Conservation (phyloP, 1,284 basidiomycete genomes). For the Cryptococcus sp. region DNA sequence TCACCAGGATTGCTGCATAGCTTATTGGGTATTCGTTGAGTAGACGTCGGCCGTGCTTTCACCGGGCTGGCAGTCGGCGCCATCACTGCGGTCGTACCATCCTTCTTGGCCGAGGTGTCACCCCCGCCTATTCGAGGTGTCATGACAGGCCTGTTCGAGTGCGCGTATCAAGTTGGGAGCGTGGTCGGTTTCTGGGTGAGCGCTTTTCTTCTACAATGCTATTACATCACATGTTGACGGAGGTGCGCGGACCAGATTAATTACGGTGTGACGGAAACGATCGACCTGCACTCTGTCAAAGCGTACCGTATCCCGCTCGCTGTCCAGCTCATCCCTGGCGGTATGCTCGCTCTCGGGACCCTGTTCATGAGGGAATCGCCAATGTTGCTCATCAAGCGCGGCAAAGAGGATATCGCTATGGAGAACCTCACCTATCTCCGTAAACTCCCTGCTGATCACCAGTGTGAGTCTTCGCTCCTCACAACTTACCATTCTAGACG, state of each 20-base stretch:
- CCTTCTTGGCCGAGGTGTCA: conserved; percentile 53
- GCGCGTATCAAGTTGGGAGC: conserved; percentile 43
- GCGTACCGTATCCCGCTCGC: conserved; percentile 59
- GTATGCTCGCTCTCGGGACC: conserved; percentile 55
- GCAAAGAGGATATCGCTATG: conserved; percentile 52
- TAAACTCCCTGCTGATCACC: conserved; percentile 50
- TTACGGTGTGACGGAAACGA: conserved; percentile 53
- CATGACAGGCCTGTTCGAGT: conserved; percentile 59
- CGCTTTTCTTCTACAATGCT: neutral
- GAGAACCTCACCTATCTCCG: conserved; percentile 55
- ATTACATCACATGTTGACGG: neutral
- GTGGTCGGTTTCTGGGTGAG: conserved; percentile 58
- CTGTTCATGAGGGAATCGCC: conserved; percentile 60
- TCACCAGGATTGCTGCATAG: conserved; percentile 1
- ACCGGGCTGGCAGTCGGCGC: conserved; percentile 50
- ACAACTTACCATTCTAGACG: neutral
- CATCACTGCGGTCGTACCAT: conserved; percentile 44
- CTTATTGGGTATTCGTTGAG: conserved; percentile 3
- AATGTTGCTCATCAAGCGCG: conserved; percentile 58
- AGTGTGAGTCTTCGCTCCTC: conserved; percentile 27
- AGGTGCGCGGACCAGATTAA: conserved; percentile 30
- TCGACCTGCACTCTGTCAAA: conserved; percentile 40
- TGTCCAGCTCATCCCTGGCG: conserved; percentile 60
- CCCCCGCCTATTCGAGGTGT: conserved; percentile 57
- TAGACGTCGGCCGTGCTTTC: conserved; percentile 49